Conservation (phyloP, 75 land plant species). For the Pseudotsuga menziesii region DNA sequence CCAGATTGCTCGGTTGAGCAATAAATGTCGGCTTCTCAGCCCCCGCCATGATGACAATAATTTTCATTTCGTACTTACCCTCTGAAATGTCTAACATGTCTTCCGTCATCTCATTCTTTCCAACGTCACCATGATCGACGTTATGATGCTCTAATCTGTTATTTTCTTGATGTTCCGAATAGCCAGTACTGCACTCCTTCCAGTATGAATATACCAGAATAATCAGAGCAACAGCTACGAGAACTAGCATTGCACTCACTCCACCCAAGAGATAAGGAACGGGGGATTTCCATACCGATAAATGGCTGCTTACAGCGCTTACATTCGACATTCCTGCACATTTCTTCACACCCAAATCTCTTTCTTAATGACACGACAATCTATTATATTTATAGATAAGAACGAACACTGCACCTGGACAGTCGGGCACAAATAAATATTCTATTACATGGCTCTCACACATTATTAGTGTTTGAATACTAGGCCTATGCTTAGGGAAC, state of each 20-base stretch:
- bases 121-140: background rate
- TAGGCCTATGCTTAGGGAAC: too few relatives aligned
- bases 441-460: too few relatives aligned
- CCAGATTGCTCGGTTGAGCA: background rate
- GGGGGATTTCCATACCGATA: background rate
- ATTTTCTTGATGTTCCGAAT: too few relatives aligned
- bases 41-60: conserved; percentile 17
- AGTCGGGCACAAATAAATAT: too few relatives aligned
- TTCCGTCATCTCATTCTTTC: background rate
- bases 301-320: too few relatives aligned
- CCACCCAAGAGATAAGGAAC: conserved; percentile 1
- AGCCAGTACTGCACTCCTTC: background rate
- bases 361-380: too few relatives aligned
- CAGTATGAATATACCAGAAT: background rate
- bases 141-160: too few relatives aligned
- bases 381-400: too few relatives aligned
- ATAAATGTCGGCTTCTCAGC: conserved; percentile 12
- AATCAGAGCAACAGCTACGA: background rate
- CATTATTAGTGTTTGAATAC: too few relatives aligned
- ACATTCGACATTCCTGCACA: too few relatives aligned
- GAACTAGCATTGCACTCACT: background rate
- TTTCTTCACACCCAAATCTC: too few relatives aligned
- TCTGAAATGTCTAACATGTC: background rate
- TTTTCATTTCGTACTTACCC: background rate
- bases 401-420: too few relatives aligned